phyloP scores from a whole-genome alignment of 257 asterid genomes.

The Ajuga chamaepitys region DNA sequence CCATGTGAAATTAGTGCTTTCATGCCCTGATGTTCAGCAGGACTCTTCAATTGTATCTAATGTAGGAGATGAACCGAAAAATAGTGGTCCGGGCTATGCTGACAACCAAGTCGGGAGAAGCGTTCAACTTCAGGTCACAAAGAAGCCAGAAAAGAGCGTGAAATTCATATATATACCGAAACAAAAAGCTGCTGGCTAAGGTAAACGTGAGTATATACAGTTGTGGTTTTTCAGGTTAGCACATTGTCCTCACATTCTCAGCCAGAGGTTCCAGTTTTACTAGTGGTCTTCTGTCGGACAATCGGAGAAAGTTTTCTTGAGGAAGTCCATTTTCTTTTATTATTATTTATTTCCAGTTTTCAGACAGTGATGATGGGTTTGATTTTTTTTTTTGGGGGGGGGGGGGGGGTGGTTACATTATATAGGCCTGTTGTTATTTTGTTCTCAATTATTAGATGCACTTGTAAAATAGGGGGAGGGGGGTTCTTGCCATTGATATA shows the following conservation, averaged over 20 bases:
- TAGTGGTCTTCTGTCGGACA: conserved; percentile 41
- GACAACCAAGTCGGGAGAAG: conserved; percentile 25
- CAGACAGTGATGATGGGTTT: too few relatives aligned
- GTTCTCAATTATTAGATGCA: too few relatives aligned
- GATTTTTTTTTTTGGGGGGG: too few relatives aligned
- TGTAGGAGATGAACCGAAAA: conserved; percentile 22
- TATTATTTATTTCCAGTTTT: too few relatives aligned
- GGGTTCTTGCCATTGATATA: too few relatives aligned
- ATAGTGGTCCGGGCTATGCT: conserved; percentile 8
- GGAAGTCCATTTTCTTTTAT: conserved; percentile 9
- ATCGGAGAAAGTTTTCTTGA: conserved; percentile 17
- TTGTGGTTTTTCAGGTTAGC: conserved; percentile 28
- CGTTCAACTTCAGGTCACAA: conserved; percentile 24
- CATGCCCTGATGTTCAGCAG: conserved; percentile 21
- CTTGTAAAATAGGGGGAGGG: too few relatives aligned
- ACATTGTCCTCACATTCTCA: conserved; percentile 14
- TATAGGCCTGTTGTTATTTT: too few relatives aligned
- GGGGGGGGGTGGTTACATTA: too few relatives aligned
- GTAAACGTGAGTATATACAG: conserved; percentile 20
- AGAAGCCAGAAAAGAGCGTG: conserved; percentile 37
- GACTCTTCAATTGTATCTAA: conserved; percentile 12
- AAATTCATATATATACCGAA: conserved; percentile 54
- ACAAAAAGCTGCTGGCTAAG: conserved; percentile 45
- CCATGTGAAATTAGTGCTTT: conserved; percentile 55
- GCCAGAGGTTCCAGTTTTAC: conserved; percentile 56